A percentile compares a stretch with the other conserved stretches of the same genome.
Evolutionary conservation across 1,139 yeast species (phyloP).

Genomic region (Kluyveromyces marxianus): DNA sequence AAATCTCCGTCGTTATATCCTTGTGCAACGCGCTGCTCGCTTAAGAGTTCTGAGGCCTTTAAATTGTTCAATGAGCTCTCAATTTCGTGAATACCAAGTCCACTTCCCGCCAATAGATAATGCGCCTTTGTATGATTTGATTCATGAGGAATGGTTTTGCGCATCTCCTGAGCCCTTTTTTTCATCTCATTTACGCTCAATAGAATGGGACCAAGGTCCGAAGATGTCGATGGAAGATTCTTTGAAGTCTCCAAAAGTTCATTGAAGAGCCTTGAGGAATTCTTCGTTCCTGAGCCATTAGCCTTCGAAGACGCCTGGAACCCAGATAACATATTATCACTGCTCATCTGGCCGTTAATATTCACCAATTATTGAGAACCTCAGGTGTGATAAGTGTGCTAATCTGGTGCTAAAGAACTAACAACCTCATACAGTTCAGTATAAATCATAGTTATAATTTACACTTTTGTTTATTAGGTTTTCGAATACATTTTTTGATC

Average conservation of each 20-base stretch:
- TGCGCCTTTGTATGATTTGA: slow-evolving; percentile 76
- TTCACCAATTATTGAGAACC: background rate
- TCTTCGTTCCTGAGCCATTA: slow-evolving; percentile 5
- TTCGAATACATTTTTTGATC: too few relatives aligned
- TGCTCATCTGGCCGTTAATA: background rate
- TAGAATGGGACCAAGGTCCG: slow-evolving; percentile 29
- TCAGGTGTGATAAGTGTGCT: too few relatives aligned
- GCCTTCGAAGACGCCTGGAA: background rate
- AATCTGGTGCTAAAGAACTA: too few relatives aligned
- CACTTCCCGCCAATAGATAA: slow-evolving; percentile 82
- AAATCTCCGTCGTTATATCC: slow-evolving; percentile 32
- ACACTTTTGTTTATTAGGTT: too few relatives aligned
- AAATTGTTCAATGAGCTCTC: slow-evolving; percentile 51
- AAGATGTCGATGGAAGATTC: slow-evolving; percentile 26
- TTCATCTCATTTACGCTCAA: slow-evolving; percentile 67
- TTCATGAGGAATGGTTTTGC: slow-evolving; percentile 37
- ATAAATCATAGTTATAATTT: too few relatives aligned
- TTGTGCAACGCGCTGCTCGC: slow-evolving; percentile 18
- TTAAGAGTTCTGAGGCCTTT: slow-evolving; percentile 18
- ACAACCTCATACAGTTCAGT: too few relatives aligned
- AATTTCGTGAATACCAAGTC: slow-evolving; percentile 81
- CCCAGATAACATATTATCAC: slow-evolving; percentile 1
- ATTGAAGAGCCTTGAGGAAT: slow-evolving; percentile 18
- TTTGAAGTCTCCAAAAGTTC: slow-evolving; percentile 27
- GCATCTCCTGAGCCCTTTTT: slow-evolving; percentile 55